A percentile compares a stretch with the other conserved stretches of the same genome.
Evolutionary conservation across 179 eudicot species (phyloP).

Genomic region (Amaranthus tricolor): DNA sequence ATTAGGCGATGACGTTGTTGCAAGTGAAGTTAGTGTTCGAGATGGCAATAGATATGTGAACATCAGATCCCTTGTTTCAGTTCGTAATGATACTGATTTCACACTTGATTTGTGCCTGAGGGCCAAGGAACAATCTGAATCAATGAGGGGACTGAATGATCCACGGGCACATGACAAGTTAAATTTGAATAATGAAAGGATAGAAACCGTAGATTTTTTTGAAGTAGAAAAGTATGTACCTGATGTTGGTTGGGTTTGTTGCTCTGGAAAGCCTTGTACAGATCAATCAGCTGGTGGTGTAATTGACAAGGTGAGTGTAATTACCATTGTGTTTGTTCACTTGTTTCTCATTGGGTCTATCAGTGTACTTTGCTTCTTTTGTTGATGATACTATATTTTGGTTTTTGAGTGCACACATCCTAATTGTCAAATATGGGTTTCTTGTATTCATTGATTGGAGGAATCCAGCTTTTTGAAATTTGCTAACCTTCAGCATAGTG

Average conservation of each 20-base stretch:
- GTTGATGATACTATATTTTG: neutral
- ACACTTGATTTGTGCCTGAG: constrained; percentile 73
- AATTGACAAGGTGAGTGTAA: constrained; percentile 49
- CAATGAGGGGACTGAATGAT: constrained; percentile 32
- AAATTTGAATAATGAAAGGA: constrained; percentile 29
- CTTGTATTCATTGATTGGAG: neutral
- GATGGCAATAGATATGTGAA: constrained; percentile 86
- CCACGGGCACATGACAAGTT: constrained; percentile 30
- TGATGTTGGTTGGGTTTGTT: constrained; percentile 57
- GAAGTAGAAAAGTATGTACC: constrained; percentile 59
- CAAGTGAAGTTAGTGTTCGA: constrained; percentile 81
- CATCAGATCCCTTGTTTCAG: constrained; percentile 87
- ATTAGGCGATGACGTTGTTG: constrained; percentile 84
- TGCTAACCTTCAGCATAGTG: neutral
- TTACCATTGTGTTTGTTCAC: constrained; percentile 8
- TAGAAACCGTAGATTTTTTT: constrained; percentile 62
- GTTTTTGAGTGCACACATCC: neutral
- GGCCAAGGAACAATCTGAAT: constrained; percentile 39
- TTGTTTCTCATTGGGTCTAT: constrained; percentile 5
- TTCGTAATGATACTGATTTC: constrained; percentile 70
- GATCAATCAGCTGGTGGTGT: constrained; percentile 30
- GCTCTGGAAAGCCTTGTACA: constrained; percentile 33
- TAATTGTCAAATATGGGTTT: neutral
- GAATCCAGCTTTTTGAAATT: neutral
- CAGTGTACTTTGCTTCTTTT: neutral